These are phyloP conservation scores for Candida methanosorbosa DNA, from an alignment of 805 yeast genomes.

Conservation along the genomic window DNA sequence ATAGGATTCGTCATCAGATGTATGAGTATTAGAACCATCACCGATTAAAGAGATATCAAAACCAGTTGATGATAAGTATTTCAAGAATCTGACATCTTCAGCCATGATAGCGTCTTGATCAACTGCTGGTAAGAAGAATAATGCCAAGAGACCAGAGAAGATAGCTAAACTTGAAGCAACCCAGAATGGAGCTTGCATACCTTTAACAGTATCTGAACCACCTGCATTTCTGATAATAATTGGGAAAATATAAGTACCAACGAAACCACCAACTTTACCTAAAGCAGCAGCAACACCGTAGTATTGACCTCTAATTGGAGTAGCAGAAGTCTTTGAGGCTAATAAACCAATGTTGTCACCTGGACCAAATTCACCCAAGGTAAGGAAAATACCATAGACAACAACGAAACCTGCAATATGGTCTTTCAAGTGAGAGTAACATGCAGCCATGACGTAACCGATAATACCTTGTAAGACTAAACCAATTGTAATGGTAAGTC, in stretches of 20 bases:
- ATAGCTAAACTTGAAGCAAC: slow-evolving; percentile 71
- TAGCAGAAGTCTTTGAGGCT: slow-evolving; percentile 79
- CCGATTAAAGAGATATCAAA: slow-evolving; percentile 60
- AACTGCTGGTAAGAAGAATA: slow-evolving; percentile 69
- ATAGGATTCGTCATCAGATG: no score
- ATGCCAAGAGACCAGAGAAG: slow-evolving; percentile 58
- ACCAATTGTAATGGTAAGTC: slow-evolving; percentile 67
- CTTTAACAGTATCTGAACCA: slow-evolving; percentile 42
- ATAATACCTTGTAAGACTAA: slow-evolving; percentile 64
- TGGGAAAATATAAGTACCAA: slow-evolving; percentile 86
- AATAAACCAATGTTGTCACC: slow-evolving; percentile 88
- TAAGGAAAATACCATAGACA: slow-evolving; percentile 77
- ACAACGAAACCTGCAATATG: slow-evolving; percentile 76
- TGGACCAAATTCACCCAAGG: slow-evolving; percentile 90
- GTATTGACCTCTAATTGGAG: slow-evolving; percentile 84
- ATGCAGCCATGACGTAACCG: slow-evolving; percentile 79
- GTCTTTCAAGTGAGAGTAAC: slow-evolving; percentile 42
- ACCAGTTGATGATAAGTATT: slow-evolving; percentile 58
- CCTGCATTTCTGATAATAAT: slow-evolving; percentile 54
- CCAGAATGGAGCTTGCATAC: slow-evolving; percentile 73
- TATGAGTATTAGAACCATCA: no score
- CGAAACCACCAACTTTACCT: slow-evolving; percentile 90
- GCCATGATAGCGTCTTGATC: slow-evolving; percentile 75
- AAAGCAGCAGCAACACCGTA: slow-evolving; percentile 88
- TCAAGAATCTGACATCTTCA: slow-evolving; percentile 68